phyloP scores from a whole-genome alignment of 306 rosid genomes.

The Canavalia gladiata region DNA sequence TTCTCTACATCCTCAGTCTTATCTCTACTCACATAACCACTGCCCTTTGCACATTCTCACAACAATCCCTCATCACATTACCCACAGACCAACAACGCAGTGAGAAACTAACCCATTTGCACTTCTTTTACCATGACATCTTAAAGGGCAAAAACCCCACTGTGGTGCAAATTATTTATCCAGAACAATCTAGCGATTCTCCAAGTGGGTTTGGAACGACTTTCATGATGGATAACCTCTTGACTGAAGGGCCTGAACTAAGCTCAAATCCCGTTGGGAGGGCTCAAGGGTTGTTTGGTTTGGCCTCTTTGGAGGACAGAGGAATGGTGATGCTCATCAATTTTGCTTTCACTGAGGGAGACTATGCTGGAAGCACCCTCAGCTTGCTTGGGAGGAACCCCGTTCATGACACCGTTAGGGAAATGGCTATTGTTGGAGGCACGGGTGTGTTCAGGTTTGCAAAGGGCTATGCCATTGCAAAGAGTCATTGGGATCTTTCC shows the following conservation, averaged over 20 bases:
- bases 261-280: constrained; percentile 40
- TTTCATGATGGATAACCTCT: constrained; percentile 47
- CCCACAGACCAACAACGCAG: constrained; percentile 20
- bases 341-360: constrained; percentile 29
- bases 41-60: constrained; percentile 20
- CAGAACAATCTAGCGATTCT: not conserved
- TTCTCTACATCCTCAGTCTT: constrained; percentile 13
- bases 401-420: constrained; percentile 36
- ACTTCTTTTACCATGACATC: constrained; percentile 50
- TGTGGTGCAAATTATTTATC: constrained; percentile 28
- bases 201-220: constrained; percentile 23
- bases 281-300: constrained; percentile 45
- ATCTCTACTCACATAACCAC: not conserved
- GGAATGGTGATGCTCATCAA: constrained; percentile 49
- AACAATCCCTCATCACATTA: constrained; percentile 44
- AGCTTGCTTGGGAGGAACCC: constrained; percentile 52
- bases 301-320: constrained; percentile 36
- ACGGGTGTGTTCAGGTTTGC: constrained; percentile 47
- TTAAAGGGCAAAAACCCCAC: constrained; percentile 32
- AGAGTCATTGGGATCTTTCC: constrained; percentile 42
- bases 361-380: constrained; percentile 36
- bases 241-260: constrained; percentile 25
- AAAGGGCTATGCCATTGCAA: constrained; percentile 36
- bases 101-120: constrained; percentile 31
- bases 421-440: constrained; percentile 50